Evolutionary conservation across 805 yeast species (phyloP), one percentile per base, ranked within the genome.

Genomic region (Metschnikowia borealis): DNA sequence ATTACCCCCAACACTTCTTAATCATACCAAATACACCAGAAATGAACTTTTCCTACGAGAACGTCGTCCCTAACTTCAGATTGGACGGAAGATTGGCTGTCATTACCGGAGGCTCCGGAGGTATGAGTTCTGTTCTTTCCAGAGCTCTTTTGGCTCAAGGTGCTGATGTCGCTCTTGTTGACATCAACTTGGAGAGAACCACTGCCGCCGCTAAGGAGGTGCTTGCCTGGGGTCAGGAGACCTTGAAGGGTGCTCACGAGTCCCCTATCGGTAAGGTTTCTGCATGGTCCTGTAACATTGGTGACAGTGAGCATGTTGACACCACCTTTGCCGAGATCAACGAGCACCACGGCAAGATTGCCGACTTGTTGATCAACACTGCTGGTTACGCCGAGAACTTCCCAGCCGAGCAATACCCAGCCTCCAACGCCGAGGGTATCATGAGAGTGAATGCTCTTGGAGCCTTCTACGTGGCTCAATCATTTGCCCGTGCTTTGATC

Each of bases 381-480:
- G 94, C 95, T n/a, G 94, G 95, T 13, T 87, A 83, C 72, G 84
- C 90, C 63, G 90, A 87, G 68, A 87, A 87, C 74, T 80, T 76
- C 70, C 81, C 89, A 2, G 92, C 92, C 26, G 81, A 83, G 60
- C 87, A 84, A 48, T 86, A 87, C 69, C 90, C 91, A 21, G 80
- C 89, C 38, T 65, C 68, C 46, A 84, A 83, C 61, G 87, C 89
- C 46, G 87, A 84, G 59, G 78, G 78, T 38, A 70, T 87, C 52
- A 75, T 85, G 68, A 78, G 83, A 60, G 92, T 85, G 52, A 86
- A 87, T 67, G 77, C 86, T 18, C 69, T 85, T 69, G 95, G 94
- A 15, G 80, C 91, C 3, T 75, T 85, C 57, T 85, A 83, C 74
- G 83, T 84, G 53, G 74, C 89, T n/a, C 87, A 84, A 63, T 75